Base-by-base conservation (phyloP, 1,284 basidiomycete genomes). In the Cutaneotrichosporon daszewskae region DNA sequence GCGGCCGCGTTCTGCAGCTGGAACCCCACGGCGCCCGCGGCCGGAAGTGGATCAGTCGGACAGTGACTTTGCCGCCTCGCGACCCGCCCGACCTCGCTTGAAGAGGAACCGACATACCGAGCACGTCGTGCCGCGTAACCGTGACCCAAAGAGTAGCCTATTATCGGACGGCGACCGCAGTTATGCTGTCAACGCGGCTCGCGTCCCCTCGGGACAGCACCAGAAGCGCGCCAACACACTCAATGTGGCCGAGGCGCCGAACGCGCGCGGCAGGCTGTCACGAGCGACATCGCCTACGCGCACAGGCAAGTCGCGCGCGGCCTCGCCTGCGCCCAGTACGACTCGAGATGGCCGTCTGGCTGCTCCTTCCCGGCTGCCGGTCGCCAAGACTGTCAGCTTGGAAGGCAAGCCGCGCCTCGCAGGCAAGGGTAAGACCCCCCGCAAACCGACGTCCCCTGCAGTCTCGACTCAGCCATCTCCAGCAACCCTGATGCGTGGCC, bases 141-240 rank as follows among this genome's bases (percentile, higher is more conserved):
- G 37, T 26, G 34, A 36, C 13, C 41, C 32, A n/a, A 37, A 27
- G 24, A 38, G 35, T 9, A 41, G 34, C 24, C 44, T 69, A 9
- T 74, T 79, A 0, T 90, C 88, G 3, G 89, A 92, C 63, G 87
- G 87, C 35, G 88, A 91, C 66, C 79, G 84, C 46, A 81, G 88
- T 42, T 91, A 91, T 66, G 87, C 88, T 3, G 84, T 82, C n/a
- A 89, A 88, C 57, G 81, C 88, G 6, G 64, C 69, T 1, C 40
- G 40, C 3, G 26, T 35, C 1, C 19, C 16, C 32, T 20, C 12
- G 18, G 9, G 8, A n/a, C 28, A 6, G 28, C 28, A n/a, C n/a
- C n/a, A n/a, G 13, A 31, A 31, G 28, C 28, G 28, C 16, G 14
- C 28, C 14, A 9, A n/a, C 16, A 31, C 28, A 11, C 8, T 5